phyloP scores from a whole-genome alignment of 129 eudicot genomes.

The Mikania micrantha region DNA sequence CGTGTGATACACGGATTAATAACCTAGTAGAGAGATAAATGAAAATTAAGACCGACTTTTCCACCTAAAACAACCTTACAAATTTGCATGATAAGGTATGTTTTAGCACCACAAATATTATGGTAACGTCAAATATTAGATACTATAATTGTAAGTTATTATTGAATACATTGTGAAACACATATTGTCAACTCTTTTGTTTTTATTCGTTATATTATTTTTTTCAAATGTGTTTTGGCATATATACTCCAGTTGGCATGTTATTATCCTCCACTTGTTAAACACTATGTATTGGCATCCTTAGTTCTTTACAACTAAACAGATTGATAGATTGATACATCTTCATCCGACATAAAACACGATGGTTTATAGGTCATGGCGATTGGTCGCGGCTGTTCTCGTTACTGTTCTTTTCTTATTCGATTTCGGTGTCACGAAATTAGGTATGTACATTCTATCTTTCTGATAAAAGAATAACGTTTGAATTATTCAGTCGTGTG shows the following conservation, averaged over 20 bases:
- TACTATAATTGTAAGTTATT: too few relatives aligned
- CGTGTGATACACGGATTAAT: too few relatives aligned
- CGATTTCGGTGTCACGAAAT: slow-evolving; percentile 1
- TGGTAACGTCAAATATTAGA: too few relatives aligned
- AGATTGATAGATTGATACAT: background rate
- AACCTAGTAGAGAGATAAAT: too few relatives aligned
- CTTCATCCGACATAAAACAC: background rate
- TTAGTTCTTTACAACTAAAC: too few relatives aligned
- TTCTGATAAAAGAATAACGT: too few relatives aligned
- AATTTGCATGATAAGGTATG: too few relatives aligned
- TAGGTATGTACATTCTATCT: slow-evolving; percentile 1
- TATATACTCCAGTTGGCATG: background rate
- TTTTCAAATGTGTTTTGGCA: background rate
- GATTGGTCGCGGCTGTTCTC: background rate
- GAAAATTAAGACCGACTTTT: too few relatives aligned
- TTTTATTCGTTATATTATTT: background rate
- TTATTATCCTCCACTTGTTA: background rate
- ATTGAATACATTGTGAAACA: background rate
- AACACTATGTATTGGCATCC: background rate
- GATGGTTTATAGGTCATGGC: slow-evolving; percentile 5
- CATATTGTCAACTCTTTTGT: background rate
- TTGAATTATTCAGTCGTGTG: too few relatives aligned
- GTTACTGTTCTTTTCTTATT: background rate
- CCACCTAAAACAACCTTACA: too few relatives aligned
- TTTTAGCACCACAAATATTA: too few relatives aligned